phyloP scores from a whole-genome alignment of 371 early-diverging fungal genomes.

The Mucor lusitanicus region DNA sequence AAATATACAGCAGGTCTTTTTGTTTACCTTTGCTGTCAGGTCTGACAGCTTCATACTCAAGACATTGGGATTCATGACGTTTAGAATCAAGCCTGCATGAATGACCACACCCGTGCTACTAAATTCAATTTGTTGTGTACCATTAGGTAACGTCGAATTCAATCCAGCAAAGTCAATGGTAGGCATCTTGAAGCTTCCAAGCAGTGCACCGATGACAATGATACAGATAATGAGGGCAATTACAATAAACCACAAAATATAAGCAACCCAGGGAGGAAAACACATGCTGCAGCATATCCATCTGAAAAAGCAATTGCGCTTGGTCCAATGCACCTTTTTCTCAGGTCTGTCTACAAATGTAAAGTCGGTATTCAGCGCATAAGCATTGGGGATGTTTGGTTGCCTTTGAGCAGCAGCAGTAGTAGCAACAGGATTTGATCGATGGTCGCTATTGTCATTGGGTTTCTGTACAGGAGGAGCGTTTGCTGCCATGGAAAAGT shows the following conservation, averaged over 20 bases:
- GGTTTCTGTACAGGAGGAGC: background rate
- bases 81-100: conserved; percentile 28
- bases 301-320: background rate
- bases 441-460: background rate
- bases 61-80: conserved; percentile 48
- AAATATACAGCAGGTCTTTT: too few relatives aligned
- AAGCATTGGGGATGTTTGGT: background rate
- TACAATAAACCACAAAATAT: conserved; percentile 28
- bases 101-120: conserved; percentile 7
- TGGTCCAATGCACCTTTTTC: background rate
- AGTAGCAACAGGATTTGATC: background rate
- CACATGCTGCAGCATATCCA: background rate
- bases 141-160: background rate
- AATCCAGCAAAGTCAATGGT: conserved; percentile 22
- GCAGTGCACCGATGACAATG: conserved; percentile 22
- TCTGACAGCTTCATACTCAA: conserved; percentile 41
- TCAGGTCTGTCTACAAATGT: background rate
- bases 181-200: conserved; percentile 31
- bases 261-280: conserved; percentile 27
- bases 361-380: background rate
- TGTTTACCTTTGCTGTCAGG: conserved; percentile 44
- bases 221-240: conserved; percentile 28
- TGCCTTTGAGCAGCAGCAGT: background rate
- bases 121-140: background rate
- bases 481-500: background rate